A percentile compares a stretch with the other conserved stretches of the same genome.
Evolutionary conservation across 768 basidiomycete genomes (phyloP).

Genomic region (Trametes coccinea): DNA sequence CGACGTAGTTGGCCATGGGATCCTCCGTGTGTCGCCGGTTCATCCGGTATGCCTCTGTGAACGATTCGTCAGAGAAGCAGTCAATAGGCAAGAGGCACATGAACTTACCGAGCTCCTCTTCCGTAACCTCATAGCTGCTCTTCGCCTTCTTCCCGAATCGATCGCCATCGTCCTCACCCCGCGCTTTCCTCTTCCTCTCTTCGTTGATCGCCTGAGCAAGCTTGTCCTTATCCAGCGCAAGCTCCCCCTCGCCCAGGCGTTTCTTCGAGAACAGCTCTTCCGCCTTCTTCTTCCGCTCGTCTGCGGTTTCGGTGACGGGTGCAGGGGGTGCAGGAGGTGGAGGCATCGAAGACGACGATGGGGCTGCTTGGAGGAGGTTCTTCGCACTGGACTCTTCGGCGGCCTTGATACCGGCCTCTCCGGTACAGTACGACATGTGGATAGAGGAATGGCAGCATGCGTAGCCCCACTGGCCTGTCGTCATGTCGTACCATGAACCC

Average conservation of each 20-base stretch:
- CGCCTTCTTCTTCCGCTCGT: conserved; percentile 40
- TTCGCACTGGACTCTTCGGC: conserved; percentile 73
- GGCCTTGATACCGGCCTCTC: conserved; percentile 80
- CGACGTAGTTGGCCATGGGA: conserved; percentile 92
- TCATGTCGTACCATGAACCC: conserved; percentile 90
- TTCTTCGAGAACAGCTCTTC: conserved; percentile 80
- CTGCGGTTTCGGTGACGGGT: conserved; percentile 31
- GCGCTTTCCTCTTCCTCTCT: conserved; percentile 68
- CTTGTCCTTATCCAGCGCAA: conserved; percentile 70
- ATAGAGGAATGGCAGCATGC: conserved; percentile 89
- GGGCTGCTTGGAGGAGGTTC: conserved; percentile 52
- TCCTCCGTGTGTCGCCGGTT: conserved; percentile 72
- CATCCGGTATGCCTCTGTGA: conserved; percentile 89
- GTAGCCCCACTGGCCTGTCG: conserved; percentile 83
- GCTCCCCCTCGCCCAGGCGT: conserved; percentile 77
- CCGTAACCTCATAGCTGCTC: conserved; percentile 79
- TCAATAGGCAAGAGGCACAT: conserved; percentile 1
- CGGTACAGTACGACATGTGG: conserved; percentile 90
- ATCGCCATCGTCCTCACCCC: conserved; percentile 59
- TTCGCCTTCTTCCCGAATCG: conserved; percentile 60
- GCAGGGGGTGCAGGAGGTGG: conserved; percentile 22
- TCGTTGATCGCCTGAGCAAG: conserved; percentile 71
- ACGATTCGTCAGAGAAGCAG: conserved; percentile 16
- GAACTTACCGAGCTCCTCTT: conserved; percentile 78
- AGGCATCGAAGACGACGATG: conserved; percentile 32